Percentiles rank a stretch among this genome's conserved stretches.
These are phyloP conservation scores for Ustilago crameri DNA, from an alignment of 1,284 basidiomycete genomes.

Conservation along the genomic window DNA sequence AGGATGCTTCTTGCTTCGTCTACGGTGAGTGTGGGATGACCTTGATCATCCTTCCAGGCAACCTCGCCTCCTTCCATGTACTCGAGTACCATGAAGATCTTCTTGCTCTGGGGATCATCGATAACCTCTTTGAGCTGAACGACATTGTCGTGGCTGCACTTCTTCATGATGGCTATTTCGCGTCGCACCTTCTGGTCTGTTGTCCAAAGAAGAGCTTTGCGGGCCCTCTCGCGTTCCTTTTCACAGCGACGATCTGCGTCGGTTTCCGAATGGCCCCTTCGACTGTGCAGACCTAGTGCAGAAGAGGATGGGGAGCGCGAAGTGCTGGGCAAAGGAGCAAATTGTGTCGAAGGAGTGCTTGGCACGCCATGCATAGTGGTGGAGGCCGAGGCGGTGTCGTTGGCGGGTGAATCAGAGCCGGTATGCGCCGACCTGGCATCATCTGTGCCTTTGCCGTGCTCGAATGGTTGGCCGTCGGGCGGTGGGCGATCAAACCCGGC, in stretches of 20 bases:
- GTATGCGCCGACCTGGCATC: background rate
- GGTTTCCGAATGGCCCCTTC: slow-evolving; percentile 34
- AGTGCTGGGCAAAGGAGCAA: slow-evolving; percentile 24
- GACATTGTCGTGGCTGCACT: slow-evolving; percentile 85
- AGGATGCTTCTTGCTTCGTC: slow-evolving; percentile 86
- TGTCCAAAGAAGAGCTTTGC: slow-evolving; percentile 60
- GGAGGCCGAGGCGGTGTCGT: slow-evolving; percentile 24
- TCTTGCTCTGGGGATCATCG: slow-evolving; percentile 87
- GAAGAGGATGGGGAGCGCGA: slow-evolving; percentile 32
- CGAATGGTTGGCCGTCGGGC: background rate
- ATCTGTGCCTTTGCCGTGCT: background rate
- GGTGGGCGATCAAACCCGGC: slow-evolving; percentile 10
- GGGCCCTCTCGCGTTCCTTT: slow-evolving; percentile 53
- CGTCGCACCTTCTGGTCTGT: slow-evolving; percentile 66
- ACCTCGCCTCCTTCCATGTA: slow-evolving; percentile 95
- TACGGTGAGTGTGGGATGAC: slow-evolving; percentile 79
- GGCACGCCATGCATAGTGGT: slow-evolving; percentile 29
- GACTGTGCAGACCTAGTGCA: slow-evolving; percentile 20
- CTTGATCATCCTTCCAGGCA: slow-evolving; percentile 76
- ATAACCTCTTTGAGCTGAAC: slow-evolving; percentile 94
- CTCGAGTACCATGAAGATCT: slow-evolving; percentile 97
- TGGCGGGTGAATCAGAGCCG: slow-evolving; percentile 14
- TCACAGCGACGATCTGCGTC: slow-evolving; percentile 44
- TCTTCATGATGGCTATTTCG: slow-evolving; percentile 97
- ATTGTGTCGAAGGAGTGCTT: slow-evolving; percentile 26